Conservation (phyloP, 2,329 filamentous ascomycete genomes). For the Cadophora gregata region DNA sequence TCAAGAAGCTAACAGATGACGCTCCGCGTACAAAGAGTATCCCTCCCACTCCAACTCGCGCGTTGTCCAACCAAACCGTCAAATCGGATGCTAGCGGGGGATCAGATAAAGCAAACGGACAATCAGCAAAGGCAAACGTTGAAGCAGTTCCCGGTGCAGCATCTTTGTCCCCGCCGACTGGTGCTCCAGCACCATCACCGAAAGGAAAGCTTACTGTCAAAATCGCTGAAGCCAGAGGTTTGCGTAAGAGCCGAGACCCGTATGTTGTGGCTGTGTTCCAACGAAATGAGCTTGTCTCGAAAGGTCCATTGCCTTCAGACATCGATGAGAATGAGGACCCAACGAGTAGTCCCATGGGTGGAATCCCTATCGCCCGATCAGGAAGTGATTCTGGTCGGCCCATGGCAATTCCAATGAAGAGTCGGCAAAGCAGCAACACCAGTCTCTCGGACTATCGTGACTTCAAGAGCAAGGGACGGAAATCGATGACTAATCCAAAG, state of each 20-base stretch:
- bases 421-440: slow-evolving; percentile 94
- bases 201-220: slow-evolving; percentile 91
- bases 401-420: slow-evolving; percentile 94
- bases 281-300: slow-evolving; percentile 93
- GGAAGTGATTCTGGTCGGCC: slow-evolving; percentile 83
- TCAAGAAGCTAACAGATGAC: slow-evolving; percentile 89
- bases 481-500: slow-evolving; percentile 78
- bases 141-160: slow-evolving; percentile 32
- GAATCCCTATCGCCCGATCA: slow-evolving; percentile 69
- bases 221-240: slow-evolving; percentile 82
- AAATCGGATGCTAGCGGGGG: slow-evolving; percentile 51
- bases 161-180: slow-evolving; percentile 46
- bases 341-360: slow-evolving; percentile 60
- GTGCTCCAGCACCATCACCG: slow-evolving; percentile 70
- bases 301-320: slow-evolving; percentile 72
- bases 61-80: slow-evolving; percentile 66
- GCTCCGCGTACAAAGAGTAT: slow-evolving; percentile 80
- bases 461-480: slow-evolving; percentile 60
- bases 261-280: slow-evolving; percentile 98
- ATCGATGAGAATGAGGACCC: slow-evolving; percentile 65
- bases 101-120: slow-evolving; percentile 42
- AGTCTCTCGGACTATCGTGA: slow-evolving; percentile 72
- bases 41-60: slow-evolving; percentile 86
- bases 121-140: slow-evolving; percentile 50
- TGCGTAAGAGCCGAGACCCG: slow-evolving; percentile 83